A percentile compares a stretch with the other conserved stretches of the same genome.
Evolutionary conservation across 2,329 filamentous ascomycete genomes (phyloP).

Genomic region (Penicillium aurantiogriseum): DNA sequence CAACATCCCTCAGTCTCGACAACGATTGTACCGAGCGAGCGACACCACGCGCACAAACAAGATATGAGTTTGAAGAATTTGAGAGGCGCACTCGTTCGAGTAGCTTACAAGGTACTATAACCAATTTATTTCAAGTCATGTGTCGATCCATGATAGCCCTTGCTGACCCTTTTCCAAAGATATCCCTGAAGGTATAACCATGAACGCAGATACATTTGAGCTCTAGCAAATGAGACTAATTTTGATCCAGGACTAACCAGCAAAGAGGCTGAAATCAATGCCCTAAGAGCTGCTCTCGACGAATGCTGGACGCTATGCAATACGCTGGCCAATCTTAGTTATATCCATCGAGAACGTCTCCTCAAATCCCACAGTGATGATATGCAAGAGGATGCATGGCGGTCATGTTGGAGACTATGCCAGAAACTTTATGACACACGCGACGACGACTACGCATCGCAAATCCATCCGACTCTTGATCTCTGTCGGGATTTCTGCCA

Average conservation of each 20-base stretch:
- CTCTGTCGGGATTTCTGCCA: slow-evolving; percentile 91
- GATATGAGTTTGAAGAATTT: slow-evolving; percentile 66
- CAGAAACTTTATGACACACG: slow-evolving; percentile 82
- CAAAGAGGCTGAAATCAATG: slow-evolving; percentile 58
- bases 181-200: slow-evolving; percentile 34
- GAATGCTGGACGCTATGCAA: slow-evolving; percentile 96
- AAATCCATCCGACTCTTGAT: slow-evolving; percentile 74
- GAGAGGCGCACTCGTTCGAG: slow-evolving; percentile 59
- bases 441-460: slow-evolving; percentile 66
- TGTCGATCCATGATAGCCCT: slow-evolving; percentile 9
- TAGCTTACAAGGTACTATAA: slow-evolving; percentile 69
- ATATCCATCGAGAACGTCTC: slow-evolving; percentile 74
- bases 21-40: slow-evolving; percentile 66
- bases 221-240: slow-evolving; percentile 24
- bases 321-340: slow-evolving; percentile 80
- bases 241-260: slow-evolving; percentile 44
- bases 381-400: slow-evolving; percentile 85
- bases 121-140: slow-evolving; percentile 32
- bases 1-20: slow-evolving; percentile 68
- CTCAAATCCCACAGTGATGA: slow-evolving; percentile 74
- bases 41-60: slow-evolving; percentile 80
- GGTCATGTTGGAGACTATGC: slow-evolving; percentile 89
- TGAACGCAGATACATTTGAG: slow-evolving; percentile 13
- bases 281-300: slow-evolving; percentile 72
- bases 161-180: slow-evolving; percentile 23